phyloP scores from a whole-genome alignment of 371 early-diverging fungal genomes.

The Entomophthora muscae region DNA sequence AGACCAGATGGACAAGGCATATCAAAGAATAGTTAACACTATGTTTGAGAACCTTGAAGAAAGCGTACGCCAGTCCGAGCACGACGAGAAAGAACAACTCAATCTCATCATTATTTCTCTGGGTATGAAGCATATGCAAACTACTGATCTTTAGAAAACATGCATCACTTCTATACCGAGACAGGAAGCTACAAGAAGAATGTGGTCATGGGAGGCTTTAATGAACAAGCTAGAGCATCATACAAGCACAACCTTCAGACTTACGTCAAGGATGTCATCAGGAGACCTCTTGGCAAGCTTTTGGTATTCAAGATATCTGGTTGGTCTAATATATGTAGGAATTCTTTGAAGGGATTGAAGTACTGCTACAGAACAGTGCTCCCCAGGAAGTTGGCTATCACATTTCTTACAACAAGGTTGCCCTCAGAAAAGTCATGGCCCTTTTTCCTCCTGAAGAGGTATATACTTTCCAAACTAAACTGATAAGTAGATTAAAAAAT shows the following conservation, averaged over 20 bases:
- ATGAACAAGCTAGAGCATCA: constrained; percentile 66
- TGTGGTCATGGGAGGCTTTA: constrained; percentile 42
- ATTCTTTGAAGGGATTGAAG: constrained; percentile 89
- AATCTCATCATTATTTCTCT: constrained; percentile 72
- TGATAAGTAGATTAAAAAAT: constrained; percentile 56
- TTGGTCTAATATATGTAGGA: constrained; percentile 30
- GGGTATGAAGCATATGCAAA: constrained; percentile 24
- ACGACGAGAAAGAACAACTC: constrained; percentile 82
- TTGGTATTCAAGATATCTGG: constrained; percentile 23
- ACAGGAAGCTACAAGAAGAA: constrained; percentile 44
- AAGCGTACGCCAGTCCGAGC: constrained; percentile 54
- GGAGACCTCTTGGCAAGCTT: constrained; percentile 70
- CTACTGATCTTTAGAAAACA: constrained; percentile 47
- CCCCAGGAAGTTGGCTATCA: constrained; percentile 75
- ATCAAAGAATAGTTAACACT: constrained; percentile 58
- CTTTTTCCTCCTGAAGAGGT: constrained; percentile 71
- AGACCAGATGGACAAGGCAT: constrained; percentile 50
- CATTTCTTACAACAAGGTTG: constrained; percentile 65
- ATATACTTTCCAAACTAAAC: constrained; percentile 3
- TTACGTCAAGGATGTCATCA: constrained; percentile 70
- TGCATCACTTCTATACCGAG: constrained; percentile 74
- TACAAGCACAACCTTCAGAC: constrained; percentile 66
- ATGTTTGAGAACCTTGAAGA: constrained; percentile 84
- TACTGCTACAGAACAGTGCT: constrained; percentile 43
- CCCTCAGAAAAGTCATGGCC: constrained; percentile 65